A percentile compares a stretch with the other conserved stretches of the same genome.
phyloP scores from a whole-genome alignment of 176 grass and related monocot genomes.

The Carex scoparia region DNA sequence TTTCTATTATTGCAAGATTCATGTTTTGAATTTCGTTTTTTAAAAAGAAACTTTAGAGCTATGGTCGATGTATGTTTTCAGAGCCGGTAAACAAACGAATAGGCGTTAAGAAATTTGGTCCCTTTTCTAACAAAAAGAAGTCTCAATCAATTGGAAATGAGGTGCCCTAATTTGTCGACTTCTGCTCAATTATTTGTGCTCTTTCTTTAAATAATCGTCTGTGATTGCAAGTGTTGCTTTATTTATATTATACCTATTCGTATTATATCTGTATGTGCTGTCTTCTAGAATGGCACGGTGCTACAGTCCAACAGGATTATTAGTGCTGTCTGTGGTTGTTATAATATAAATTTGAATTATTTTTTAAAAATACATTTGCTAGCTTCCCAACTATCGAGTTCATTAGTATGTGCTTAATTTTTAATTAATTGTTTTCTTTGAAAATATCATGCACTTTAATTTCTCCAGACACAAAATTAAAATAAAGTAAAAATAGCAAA shows the following conservation, averaged over 20 bases:
- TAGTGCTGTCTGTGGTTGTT: not conserved
- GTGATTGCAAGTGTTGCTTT: not conserved
- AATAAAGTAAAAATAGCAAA: too few species aligned
- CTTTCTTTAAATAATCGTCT: not conserved
- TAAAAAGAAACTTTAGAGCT: too few species aligned
- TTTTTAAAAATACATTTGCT: not conserved
- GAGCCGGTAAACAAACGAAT: too few species aligned
- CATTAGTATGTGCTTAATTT: too few species aligned
- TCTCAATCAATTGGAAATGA: slow-evolving; percentile 1
- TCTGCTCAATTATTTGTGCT: not conserved
- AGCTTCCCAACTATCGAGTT: too few species aligned
- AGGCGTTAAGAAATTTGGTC: too few species aligned
- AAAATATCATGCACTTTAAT: too few species aligned
- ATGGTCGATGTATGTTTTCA: too few species aligned
- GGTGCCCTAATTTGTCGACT: not conserved
- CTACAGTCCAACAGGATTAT: not conserved
- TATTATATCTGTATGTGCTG: not conserved
- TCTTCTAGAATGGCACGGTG: not conserved
- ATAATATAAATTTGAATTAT: not conserved
- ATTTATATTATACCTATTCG: not conserved
- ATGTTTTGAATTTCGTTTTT: too few species aligned
- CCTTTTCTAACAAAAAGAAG: not conserved
- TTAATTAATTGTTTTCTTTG: too few species aligned
- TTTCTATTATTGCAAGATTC: too few species aligned
- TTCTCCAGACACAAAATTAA: too few species aligned